Evolutionary conservation across 345 rosid species (phyloP), one percentile per base, ranked within the genome.

Genomic region (Lenwebbia sp.): DNA sequence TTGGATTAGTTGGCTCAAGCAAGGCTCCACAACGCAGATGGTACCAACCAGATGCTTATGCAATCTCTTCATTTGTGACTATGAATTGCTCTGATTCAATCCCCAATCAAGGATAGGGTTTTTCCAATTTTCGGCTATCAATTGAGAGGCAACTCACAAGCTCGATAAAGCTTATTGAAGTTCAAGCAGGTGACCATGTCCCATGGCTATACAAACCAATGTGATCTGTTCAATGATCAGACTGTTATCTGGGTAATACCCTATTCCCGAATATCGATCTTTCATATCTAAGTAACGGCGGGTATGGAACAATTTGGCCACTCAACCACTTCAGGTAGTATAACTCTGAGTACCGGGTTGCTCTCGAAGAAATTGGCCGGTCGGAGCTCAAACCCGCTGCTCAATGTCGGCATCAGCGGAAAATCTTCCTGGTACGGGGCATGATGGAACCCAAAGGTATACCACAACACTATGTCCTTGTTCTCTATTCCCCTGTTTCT

Each of bases 401-500:
- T 90, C 54, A 96, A 85, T 8, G 92, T 90, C 0, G 97, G 91
- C 99, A 96, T 96, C 10, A 92, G 90, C 0, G 98, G 99, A 82
- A 94, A 96, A 88, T 96, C 98, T 87, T 96, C 99, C 88, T 95
- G 97, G 88, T 57, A 93, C 28, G 98, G 99, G 70, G 87, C 90
- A 85, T 94, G 99, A 89, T 94, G 98, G 88, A 96, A 91, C 78
- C 98, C 98, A 22, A 95, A 88, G 2, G 93, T 93, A 83, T 96
- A 93, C 98, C 99, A 96, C 65, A 96, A 4, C 52, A 96, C 97
- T 84, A 95, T 91, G 82, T 96, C 99, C 88, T 70, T 91, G 88
- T 95, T 94, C 83, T 95, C 96, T 54, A 95, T 93, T 81, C 5
- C 85, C 86, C 95, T 91, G 74, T 96, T 93, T 87, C 96, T 96